Evolutionary conservation across 2,329 filamentous ascomycete genomes (phyloP), one percentile per base, ranked within the genome.

Genomic region (Neospermospora avenae): DNA sequence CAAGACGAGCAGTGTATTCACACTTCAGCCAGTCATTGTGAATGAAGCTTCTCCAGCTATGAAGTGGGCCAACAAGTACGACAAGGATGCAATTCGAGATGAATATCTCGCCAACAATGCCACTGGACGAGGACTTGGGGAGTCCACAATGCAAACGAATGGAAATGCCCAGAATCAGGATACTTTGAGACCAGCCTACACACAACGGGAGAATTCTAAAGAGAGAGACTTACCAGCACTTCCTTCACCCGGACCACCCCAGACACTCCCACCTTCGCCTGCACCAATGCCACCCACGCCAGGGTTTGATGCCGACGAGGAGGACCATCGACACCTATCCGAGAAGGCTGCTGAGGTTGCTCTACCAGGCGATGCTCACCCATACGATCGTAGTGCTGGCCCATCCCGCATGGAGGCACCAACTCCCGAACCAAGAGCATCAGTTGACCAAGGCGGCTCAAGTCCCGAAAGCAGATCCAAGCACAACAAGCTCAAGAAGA

Each of bases 11-110:
- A 99, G 95, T 66, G 84, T 96, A 58, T 82, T 97, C 70, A 96
- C 92, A 3, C 78, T 98, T 49, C 93, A 96, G 72, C 89, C 92
- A 1, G 83, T 86, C 56, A 88, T 98, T 63, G 81, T 93, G 70
- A 91, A 82, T 56, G 95, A 96, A 73, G 93, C 93, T 18, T 95
- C 90, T 8, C 90, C 92, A 24, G 95, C 95, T 1, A 88, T 99
- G 87, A 96, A 96, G 74, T 99, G 95, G 95, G 91, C 93, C 34
- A 93, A 82, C 74, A 92, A 92, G 69, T 98, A 97, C 72, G 95
- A 98, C 76, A 96, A 95, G 76, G 87, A 95, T 69, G 81, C 88
- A 7, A 88, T 96, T 63, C 87, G 92, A 57, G 86, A 91, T 65
- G 86, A 90, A n/a, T 98, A 98, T 74, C 80, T 98, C 55, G 84